phyloP scores from a whole-genome alignment of 192 early-diverging fungal species.

The Spizellomyces sp. region DNA sequence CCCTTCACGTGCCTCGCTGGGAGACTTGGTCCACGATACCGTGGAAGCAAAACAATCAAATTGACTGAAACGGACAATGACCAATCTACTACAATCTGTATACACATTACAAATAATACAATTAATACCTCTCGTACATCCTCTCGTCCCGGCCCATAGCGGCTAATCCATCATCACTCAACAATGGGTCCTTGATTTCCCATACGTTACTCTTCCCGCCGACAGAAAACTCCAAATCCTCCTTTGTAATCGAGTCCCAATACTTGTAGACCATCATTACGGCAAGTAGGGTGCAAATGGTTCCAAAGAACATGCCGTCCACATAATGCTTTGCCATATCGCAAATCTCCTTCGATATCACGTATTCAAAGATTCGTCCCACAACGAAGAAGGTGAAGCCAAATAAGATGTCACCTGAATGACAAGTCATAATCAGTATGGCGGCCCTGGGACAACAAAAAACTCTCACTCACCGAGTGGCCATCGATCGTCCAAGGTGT shows the following conservation, averaged over 20 bases:
- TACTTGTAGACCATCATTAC: constrained; percentile 99
- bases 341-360: constrained; percentile 83
- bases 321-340: constrained; percentile 91
- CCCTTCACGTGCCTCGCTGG: too few species aligned
- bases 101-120: neutral
- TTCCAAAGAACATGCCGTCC: constrained; percentile 96
- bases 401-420: constrained; percentile 78
- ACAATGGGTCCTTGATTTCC: constrained; percentile 75
- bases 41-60: too few species aligned
- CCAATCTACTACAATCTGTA: too few species aligned
- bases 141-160: constrained; percentile 34
- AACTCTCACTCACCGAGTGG: constrained; percentile 66
- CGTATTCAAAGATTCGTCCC: constrained; percentile 81
- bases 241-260: constrained; percentile 99
- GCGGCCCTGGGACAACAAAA: neutral
- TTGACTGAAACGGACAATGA: too few species aligned
- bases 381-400: constrained; percentile 83
- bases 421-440: neutral
- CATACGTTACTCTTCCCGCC: constrained; percentile 81
- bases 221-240: constrained; percentile 94
- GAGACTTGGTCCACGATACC: too few species aligned
- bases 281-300: constrained; percentile 83
- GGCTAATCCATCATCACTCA: constrained; percentile 48
- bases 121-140: constrained; percentile 17
- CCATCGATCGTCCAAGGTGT: constrained; percentile 95